Conservation (phyloP, 257 asterid genomes). For the Jaltomata sinuosa region DNA sequence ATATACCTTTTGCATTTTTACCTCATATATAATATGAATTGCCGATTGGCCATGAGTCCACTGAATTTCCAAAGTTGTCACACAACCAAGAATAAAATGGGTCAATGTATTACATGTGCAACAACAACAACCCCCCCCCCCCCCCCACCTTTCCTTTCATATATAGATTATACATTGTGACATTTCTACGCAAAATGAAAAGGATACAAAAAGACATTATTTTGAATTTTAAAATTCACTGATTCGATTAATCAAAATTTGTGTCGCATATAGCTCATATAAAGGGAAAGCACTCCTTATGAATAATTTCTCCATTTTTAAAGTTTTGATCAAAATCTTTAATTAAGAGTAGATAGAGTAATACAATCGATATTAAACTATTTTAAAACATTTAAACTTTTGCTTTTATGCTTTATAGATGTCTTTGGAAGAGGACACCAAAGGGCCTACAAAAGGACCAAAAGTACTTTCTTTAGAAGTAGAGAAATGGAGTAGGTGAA, state of each 20-base stretch:
- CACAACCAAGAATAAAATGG: background rate
- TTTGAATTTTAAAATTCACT: too few relatives aligned
- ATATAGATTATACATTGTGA: too few relatives aligned
- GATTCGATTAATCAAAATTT: background rate
- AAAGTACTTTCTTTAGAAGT: background rate
- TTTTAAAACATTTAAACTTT: background rate
- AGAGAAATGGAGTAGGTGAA: background rate
- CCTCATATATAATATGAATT: background rate
- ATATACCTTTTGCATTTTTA: background rate
- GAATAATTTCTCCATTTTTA: background rate
- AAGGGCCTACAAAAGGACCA: background rate
- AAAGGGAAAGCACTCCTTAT: background rate
- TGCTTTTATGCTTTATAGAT: background rate
- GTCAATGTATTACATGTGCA: background rate
- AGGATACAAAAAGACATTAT: too few relatives aligned
- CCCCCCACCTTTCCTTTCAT: too few relatives aligned
- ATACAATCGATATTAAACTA: background rate
- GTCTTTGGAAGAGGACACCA: background rate
- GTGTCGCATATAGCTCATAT: background rate
- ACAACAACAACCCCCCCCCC: background rate
- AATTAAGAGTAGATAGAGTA: fast-evolving
- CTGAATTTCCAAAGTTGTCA: background rate
- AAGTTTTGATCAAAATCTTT: fast-evolving
- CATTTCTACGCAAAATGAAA: too few relatives aligned
- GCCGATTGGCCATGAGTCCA: too few relatives aligned